A percentile compares a stretch with the other conserved stretches of the same genome.
Conservation (phyloP, 768 basidiomycete genomes). For the Lentinus brumalis region DNA sequence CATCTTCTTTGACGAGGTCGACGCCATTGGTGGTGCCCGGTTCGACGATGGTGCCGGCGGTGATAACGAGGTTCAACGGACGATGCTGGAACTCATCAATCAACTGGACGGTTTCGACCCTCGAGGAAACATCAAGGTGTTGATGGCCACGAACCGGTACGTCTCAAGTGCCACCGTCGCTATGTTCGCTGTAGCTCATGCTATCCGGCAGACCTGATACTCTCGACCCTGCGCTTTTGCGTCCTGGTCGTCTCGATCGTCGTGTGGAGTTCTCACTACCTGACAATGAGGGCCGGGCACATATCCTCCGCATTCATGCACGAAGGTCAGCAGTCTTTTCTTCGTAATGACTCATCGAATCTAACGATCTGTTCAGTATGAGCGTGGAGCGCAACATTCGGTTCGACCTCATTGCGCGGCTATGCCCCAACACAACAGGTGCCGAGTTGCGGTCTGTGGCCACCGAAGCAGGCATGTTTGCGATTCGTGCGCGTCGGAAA, state of each 20-base stretch:
- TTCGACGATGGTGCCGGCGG: constrained; percentile 99
- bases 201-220: constrained; percentile 80
- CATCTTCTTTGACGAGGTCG: constrained; percentile 99
- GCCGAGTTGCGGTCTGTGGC: constrained; percentile 98
- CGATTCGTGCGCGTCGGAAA: constrained; percentile 94
- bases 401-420: constrained; percentile 93
- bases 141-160: constrained; percentile 98
- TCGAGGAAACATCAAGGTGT: constrained; percentile 98
- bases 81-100: constrained; percentile 99
- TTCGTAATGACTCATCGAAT: not conserved
- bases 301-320: constrained; percentile 96
- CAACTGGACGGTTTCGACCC: constrained; percentile 99
- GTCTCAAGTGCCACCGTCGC: constrained; percentile 21
- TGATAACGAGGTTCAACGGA: constrained; percentile 98
- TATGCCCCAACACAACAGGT: constrained; percentile 98
- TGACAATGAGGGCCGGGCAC: constrained; percentile 93
- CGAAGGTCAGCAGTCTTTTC: constrained; percentile 60
- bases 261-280: constrained; percentile 97
- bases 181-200: not conserved
- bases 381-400: constrained; percentile 96
- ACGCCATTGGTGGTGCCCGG: constrained; percentile 96
- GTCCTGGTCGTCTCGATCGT: constrained; percentile 94
- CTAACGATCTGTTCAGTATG: constrained; percentile 61
- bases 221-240: constrained; percentile 92
- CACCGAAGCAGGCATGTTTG: constrained; percentile 99